Conservation (phyloP, 768 basidiomycete species). For the Cantharellus anzutake region DNA sequence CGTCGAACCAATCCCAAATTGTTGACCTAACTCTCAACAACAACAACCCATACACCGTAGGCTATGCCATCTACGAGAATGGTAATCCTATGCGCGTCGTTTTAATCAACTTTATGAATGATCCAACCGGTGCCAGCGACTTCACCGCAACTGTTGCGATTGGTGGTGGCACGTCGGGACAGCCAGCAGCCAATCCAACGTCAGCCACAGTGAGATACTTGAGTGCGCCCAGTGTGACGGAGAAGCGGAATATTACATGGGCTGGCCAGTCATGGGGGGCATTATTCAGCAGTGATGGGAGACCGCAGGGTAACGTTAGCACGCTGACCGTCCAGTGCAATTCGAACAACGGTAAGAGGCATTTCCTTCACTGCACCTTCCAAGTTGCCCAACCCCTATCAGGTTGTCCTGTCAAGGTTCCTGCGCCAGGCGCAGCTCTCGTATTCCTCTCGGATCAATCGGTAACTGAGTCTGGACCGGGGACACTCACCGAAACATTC, state of each 20-base stretch:
- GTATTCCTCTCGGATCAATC: slow-evolving; percentile 18
- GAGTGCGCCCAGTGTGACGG: slow-evolving; percentile 11
- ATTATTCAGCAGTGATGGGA: slow-evolving; percentile 18
- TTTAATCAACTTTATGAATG: slow-evolving; percentile 25
- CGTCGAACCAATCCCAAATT: slow-evolving; percentile 23
- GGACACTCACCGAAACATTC: neutral
- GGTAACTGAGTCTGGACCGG: neutral
- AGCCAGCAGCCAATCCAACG: slow-evolving; percentile 3
- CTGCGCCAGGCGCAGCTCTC: slow-evolving; percentile 20
- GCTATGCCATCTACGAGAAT: slow-evolving; percentile 31
- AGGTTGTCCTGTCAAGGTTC: slow-evolving; percentile 17
- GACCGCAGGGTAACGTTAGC: slow-evolving; percentile 14
- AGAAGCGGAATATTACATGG: slow-evolving; percentile 23
- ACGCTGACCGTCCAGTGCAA: slow-evolving; percentile 18
- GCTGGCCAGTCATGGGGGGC: slow-evolving; percentile 19
- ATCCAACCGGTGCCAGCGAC: slow-evolving; percentile 23
- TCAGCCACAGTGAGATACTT: slow-evolving; percentile 14
- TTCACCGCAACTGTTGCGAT: slow-evolving; percentile 22
- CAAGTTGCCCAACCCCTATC: neutral
- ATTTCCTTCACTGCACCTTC: neutral
- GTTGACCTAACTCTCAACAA: slow-evolving; percentile 23
- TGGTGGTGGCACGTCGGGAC: slow-evolving; percentile 12
- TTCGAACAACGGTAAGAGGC: slow-evolving; percentile 7
- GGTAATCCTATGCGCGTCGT: slow-evolving; percentile 16
- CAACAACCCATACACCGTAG: slow-evolving; percentile 26